A percentile compares a stretch with the other conserved stretches of the same genome.
phyloP scores from a whole-genome alignment of 371 early-diverging fungal species.

The Phascolomyces articulosus region DNA sequence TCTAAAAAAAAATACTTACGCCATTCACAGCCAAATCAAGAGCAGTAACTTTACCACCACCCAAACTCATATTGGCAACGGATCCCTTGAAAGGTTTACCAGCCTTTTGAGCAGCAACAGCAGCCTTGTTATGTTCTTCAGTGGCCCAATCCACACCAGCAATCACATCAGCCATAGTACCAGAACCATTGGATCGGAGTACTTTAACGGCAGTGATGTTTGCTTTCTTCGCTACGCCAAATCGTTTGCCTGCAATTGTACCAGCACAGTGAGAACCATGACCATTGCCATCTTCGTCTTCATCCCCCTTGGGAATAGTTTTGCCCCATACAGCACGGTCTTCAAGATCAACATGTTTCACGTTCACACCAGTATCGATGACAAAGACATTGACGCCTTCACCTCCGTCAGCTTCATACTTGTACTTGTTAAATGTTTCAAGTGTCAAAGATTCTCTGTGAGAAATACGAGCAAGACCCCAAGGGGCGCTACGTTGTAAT shows the following conservation, averaged over 20 bases:
- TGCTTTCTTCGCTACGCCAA: constrained; percentile 92
- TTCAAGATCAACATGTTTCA: constrained; percentile 81
- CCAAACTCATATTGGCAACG: constrained; percentile 93
- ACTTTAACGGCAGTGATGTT: constrained; percentile 92
- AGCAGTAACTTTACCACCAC: constrained; percentile 81
- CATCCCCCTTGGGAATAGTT: constrained; percentile 70
- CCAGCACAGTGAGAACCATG: constrained; percentile 95
- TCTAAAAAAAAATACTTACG: constrained; percentile 18
- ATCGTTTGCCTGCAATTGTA: constrained; percentile 81
- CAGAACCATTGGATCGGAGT: constrained; percentile 80
- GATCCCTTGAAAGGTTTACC: constrained; percentile 67
- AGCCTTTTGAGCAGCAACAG: constrained; percentile 36
- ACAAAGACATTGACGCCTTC: constrained; percentile 84
- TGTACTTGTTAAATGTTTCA: constrained; percentile 71
- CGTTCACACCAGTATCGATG: constrained; percentile 88
- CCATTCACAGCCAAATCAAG: constrained; percentile 83
- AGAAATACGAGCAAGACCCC: constrained; percentile 88
- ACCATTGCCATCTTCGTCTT: constrained; percentile 80
- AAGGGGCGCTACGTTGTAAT: constrained; percentile 75
- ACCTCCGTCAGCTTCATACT: constrained; percentile 74
- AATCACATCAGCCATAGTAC: constrained; percentile 75
- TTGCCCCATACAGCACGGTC: constrained; percentile 84
- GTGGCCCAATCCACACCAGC: constrained; percentile 71
- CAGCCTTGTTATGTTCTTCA: constrained; percentile 46
- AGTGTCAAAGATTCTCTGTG: constrained; percentile 66